phyloP scores from a whole-genome alignment of 345 rosid species.

The Eucalyptus pumila region DNA sequence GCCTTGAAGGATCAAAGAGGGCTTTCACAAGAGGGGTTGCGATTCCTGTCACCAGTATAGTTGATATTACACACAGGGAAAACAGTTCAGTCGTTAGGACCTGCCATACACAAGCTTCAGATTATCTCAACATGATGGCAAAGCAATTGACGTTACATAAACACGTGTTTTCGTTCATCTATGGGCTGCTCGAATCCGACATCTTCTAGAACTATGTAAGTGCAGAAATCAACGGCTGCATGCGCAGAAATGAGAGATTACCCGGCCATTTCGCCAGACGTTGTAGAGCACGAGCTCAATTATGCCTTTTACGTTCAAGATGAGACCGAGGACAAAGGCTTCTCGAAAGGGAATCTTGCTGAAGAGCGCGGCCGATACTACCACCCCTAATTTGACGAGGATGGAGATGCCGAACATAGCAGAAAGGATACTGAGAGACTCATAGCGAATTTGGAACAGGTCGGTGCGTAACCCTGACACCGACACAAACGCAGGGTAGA shows the following conservation, averaged over 20 bases:
- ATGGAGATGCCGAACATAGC: not conserved
- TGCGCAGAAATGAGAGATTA: not conserved
- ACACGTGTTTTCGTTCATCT: not conserved
- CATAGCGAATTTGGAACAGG: not conserved
- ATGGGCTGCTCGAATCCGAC: not conserved
- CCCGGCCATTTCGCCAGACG: not conserved
- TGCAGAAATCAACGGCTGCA: not conserved
- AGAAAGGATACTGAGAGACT: not conserved
- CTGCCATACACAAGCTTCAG: not conserved
- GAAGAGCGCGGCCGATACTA: not conserved
- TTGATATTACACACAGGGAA: not conserved
- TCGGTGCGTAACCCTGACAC: slow-evolving; percentile 7
- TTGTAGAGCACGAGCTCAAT: slow-evolving; percentile 8
- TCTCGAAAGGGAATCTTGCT: slow-evolving; percentile 1
- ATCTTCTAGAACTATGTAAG: not conserved
- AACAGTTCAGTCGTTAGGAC: not conserved
- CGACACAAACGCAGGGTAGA: slow-evolving; percentile 12
- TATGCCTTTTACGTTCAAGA: slow-evolving; percentile 23
- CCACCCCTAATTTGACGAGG: slow-evolving; percentile 3
- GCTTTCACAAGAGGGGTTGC: not conserved
- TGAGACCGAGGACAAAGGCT: slow-evolving; percentile 12
- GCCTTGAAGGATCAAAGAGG: slow-evolving; percentile 11
- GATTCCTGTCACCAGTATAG: slow-evolving; percentile 1
- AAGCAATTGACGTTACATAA: not conserved
- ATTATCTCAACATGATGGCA: not conserved